Conservation (phyloP, 2,329 filamentous ascomycete species). For the Arthrobotrys musiformis region DNA sequence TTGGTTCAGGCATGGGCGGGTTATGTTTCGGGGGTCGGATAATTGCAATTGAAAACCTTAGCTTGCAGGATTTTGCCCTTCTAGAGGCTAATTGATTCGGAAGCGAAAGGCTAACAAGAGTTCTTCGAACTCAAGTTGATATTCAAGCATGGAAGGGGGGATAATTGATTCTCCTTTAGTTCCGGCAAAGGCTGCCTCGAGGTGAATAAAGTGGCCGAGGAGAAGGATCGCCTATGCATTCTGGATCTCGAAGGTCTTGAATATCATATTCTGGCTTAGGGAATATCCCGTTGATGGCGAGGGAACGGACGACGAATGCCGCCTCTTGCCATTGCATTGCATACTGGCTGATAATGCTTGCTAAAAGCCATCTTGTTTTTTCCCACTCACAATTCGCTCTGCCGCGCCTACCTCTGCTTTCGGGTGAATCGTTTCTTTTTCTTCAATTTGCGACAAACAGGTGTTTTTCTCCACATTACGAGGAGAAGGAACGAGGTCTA, state of each 20-base stretch:
- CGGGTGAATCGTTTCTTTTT: slow-evolving; percentile 26
- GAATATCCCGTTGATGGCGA: slow-evolving; percentile 13
- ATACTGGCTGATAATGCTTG: slow-evolving; percentile 34
- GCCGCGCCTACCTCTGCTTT: slow-evolving; percentile 48
- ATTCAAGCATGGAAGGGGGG: neutral
- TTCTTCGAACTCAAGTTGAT: neutral
- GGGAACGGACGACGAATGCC: slow-evolving; percentile 40
- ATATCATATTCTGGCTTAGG: slow-evolving; percentile 7
- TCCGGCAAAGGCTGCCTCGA: neutral
- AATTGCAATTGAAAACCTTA: slow-evolving; percentile 37
- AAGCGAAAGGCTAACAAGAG: slow-evolving; percentile 20
- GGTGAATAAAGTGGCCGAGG: neutral
- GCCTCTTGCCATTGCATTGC: slow-evolving; percentile 54
- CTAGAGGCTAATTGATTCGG: slow-evolving; percentile 36
- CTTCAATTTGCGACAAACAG: neutral
- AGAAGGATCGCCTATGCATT: slow-evolving; percentile 27
- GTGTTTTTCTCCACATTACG: slow-evolving; percentile 11
- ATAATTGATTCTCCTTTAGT: slow-evolving; percentile 9
- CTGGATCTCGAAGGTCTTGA: slow-evolving; percentile 25
- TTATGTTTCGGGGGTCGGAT: slow-evolving; percentile 51
- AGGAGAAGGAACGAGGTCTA: neutral
- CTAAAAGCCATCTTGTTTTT: slow-evolving; percentile 34
- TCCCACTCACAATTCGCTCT: slow-evolving; percentile 52
- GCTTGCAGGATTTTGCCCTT: slow-evolving; percentile 30
- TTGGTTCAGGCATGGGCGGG: slow-evolving; percentile 28